These are phyloP conservation scores for Silene conica DNA, from an alignment of 148 eudicot genomes.

Conservation along the genomic window DNA sequence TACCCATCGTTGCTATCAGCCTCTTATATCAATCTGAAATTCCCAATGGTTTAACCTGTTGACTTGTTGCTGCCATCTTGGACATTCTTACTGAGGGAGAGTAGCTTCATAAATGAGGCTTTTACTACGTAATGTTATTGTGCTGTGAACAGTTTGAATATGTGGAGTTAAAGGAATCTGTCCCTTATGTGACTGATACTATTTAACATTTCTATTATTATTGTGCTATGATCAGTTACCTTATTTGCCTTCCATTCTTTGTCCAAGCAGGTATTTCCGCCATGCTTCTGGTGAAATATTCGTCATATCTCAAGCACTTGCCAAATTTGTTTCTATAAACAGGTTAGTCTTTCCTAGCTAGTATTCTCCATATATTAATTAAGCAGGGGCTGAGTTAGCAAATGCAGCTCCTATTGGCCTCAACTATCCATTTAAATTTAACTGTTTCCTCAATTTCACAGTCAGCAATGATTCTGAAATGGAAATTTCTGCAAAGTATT, in stretches of 20 bases:
- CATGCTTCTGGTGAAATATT: conserved; percentile 87
- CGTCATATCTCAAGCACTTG: conserved; percentile 67
- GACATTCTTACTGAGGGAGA: neutral
- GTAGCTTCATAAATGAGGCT: neutral
- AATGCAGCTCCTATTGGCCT: neutral
- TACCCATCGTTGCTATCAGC: neutral
- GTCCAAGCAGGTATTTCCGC: conserved; percentile 61
- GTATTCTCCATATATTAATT: too few relatives aligned
- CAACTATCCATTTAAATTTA: neutral
- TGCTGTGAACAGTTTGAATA: too few relatives aligned
- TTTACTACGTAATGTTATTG: neutral
- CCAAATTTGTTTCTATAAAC: too few relatives aligned
- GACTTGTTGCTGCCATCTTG: neutral
- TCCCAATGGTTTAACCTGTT: neutral
- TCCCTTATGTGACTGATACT: neutral
- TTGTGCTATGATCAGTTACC: neutral
- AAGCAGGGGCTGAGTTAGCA: too few relatives aligned
- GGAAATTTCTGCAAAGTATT: neutral
- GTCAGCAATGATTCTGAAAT: neutral
- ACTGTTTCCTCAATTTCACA: neutral
- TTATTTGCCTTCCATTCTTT: conserved; percentile 12
- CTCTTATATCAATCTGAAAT: neutral
- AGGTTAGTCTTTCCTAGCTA: too few relatives aligned
- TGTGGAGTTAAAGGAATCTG: neutral
- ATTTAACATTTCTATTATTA: neutral